Percentiles rank a stretch among this genome's conserved stretches.
These are phyloP conservation scores for Candida schatavii DNA, from an alignment of 805 yeast species.

Conservation along the genomic window DNA sequence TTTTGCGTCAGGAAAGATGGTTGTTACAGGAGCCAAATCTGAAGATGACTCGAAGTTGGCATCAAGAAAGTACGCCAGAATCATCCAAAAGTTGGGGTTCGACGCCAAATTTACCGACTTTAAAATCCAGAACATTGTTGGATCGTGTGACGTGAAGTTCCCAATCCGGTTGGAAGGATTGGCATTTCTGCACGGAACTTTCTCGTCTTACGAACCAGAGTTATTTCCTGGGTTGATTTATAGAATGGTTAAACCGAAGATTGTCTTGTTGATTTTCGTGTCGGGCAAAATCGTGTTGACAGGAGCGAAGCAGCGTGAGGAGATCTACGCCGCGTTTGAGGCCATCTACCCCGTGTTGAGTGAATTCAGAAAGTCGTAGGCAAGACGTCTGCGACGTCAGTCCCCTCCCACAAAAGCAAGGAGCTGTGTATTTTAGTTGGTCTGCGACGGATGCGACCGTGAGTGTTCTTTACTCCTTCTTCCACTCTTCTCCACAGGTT, in stretches of 20 bases:
- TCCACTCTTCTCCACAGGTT: neutral
- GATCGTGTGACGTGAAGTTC: slow-evolving; percentile 97
- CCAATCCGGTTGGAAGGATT: slow-evolving; percentile 96
- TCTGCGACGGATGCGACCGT: too few species aligned
- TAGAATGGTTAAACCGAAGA: slow-evolving; percentile 99
- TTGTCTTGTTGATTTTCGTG: slow-evolving; percentile 91
- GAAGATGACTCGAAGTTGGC: slow-evolving; percentile 99
- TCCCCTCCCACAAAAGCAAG: neutral
- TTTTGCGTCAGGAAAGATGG: slow-evolving; percentile 99
- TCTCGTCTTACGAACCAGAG: slow-evolving; percentile 98
- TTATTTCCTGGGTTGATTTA: slow-evolving; percentile 96
- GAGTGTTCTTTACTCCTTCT: slow-evolving; percentile 1
- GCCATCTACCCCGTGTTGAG: slow-evolving; percentile 97
- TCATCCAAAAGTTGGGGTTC: slow-evolving; percentile 95
- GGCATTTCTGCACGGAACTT: slow-evolving; percentile 97
- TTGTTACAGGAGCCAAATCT: slow-evolving; percentile 97
- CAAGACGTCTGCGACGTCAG: neutral
- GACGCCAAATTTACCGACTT: slow-evolving; percentile 97
- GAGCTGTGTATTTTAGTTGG: slow-evolving; percentile 5
- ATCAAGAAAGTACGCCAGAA: slow-evolving; percentile 95
- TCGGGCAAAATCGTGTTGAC: slow-evolving; percentile 97
- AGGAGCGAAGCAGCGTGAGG: slow-evolving; percentile 99
- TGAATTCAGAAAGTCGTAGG: slow-evolving; percentile 84
- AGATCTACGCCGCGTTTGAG: slow-evolving; percentile 96
- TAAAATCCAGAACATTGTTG: slow-evolving; percentile 97